Base-by-base conservation (phyloP, 345 rosid genomes). In the Erodium maritimum region DNA sequence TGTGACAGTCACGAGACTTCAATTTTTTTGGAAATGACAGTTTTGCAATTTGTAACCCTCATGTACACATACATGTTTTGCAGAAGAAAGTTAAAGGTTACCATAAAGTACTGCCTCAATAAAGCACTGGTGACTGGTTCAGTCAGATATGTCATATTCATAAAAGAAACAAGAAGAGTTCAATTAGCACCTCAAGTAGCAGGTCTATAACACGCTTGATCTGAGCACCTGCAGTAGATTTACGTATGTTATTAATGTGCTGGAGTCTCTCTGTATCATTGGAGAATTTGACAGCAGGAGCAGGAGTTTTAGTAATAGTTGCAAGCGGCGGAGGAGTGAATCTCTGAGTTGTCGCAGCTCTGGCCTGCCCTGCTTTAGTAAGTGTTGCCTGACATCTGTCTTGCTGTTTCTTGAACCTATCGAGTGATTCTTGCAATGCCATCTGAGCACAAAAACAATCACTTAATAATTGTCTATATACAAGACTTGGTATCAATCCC, bases 171-270 rank as follows among this genome's bases (percentile, higher is more conserved):
- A 16, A 42, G 48, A 42, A 42, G 14, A 42, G 48, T 42, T 42
- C 17, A 21, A 25, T 20, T 19, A 17, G 58, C 72, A 85, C 88
- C 86, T 75, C 79, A 1, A 57, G 58, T 33, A 88, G 68, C 56
- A 82, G 75, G 65, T 85, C 86, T 19, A 91, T 88, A 64, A 91
- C 95, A 19, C 90, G 95, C 75, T 88, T 91, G 59, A 91, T 86
- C 77, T 88, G 96, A 65, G 95, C 84, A 11, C 96, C 96, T 20
- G 80, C 89, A 54, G 89, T 90, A 17, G 75, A 70, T 75, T 86
- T 88, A 20, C 96, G 78, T 0, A 88, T 79, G 53, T 70, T 77
- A 60, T 77, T 73, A 18, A 85, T 81, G 17, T 57, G 65, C 65
- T 85, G 86, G 63, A 83, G 88, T 10, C 86, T 81, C 70, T 91